A percentile compares a stretch with the other conserved stretches of the same genome.
Conservation (phyloP, 345 rosid species). For the Adansonia digitata region DNA sequence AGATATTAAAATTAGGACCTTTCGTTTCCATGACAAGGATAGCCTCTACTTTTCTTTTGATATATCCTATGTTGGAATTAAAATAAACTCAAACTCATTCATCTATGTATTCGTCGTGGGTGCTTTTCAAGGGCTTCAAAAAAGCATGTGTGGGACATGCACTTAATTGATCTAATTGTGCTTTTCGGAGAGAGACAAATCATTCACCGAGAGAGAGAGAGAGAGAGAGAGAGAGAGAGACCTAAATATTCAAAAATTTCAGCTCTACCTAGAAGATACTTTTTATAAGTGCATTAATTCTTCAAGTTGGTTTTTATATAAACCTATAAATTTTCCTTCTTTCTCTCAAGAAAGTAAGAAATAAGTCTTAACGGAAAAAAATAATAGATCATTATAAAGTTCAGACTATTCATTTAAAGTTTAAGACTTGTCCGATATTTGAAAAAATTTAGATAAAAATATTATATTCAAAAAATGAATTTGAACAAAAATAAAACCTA, state of each 20-base stretch:
- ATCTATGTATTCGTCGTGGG: neutral
- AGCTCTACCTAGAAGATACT: neutral
- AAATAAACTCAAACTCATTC: neutral
- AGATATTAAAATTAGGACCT: neutral
- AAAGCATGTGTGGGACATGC: slow-evolving; percentile 9
- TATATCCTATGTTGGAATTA: neutral
- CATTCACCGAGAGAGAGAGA: neutral
- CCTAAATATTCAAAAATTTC: slow-evolving; percentile 9
- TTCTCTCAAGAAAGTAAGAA: neutral
- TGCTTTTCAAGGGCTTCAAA: neutral
- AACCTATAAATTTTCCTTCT: neutral
- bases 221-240: too few relatives aligned
- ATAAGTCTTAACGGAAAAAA: neutral
- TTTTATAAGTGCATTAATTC: neutral
- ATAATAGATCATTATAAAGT: too few relatives aligned
- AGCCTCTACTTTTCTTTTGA: neutral
- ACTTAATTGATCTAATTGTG: neutral
- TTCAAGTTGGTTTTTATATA: neutral
- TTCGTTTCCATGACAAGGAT: neutral
- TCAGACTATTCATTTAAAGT: too few relatives aligned
- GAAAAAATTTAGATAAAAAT: too few relatives aligned
- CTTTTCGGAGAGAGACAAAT: neutral
- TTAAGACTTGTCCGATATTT: too few relatives aligned
- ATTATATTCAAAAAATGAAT: too few relatives aligned
- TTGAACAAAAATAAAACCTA: too few relatives aligned